Conservation (phyloP, 768 basidiomycete species). For the Boletales sp. region DNA sequence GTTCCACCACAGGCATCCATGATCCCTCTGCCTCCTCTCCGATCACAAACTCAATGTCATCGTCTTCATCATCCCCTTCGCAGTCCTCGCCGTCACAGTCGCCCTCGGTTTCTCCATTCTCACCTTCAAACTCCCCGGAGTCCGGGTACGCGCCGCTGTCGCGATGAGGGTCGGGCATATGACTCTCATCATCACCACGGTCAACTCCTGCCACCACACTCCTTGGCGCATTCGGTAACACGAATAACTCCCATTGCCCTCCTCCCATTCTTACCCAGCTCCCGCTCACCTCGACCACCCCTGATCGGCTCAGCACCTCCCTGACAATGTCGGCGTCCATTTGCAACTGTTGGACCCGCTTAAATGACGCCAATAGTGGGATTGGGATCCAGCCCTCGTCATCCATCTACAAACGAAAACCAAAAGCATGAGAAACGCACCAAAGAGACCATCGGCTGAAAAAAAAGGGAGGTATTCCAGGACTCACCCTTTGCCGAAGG, state of each 20-base stretch:
- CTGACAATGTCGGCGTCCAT: conserved; percentile 54
- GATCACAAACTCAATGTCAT: conserved; percentile 74
- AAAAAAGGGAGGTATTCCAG: background rate
- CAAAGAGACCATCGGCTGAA: background rate
- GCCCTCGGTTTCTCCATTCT: conserved; percentile 19
- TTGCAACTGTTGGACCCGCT: conserved; percentile 72
- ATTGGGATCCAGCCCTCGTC: conserved; percentile 84
- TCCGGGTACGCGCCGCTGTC: conserved; percentile 3
- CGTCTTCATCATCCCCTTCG: conserved; percentile 59
- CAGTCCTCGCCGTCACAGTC: conserved; percentile 34
- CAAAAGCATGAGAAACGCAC: background rate
- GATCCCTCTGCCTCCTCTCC: conserved; percentile 41
- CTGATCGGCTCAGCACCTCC: conserved; percentile 67
- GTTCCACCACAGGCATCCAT: conserved; percentile 35
- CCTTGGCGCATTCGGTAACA: conserved; percentile 54
- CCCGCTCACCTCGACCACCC: conserved; percentile 64
- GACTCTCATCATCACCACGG: background rate
- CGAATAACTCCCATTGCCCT: conserved; percentile 55
- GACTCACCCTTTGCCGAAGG: conserved; percentile 69
- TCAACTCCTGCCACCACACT: conserved; percentile 33
- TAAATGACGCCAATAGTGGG: conserved; percentile 79
- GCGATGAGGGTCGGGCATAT: background rate
- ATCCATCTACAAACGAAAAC: conserved; percentile 67
- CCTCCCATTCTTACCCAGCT: conserved; percentile 67
- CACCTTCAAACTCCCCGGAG: conserved; percentile 12